Percentiles rank a stretch among this genome's conserved stretches.
phyloP scores from a whole-genome alignment of 2,329 filamentous ascomycete species.

The Aureobasidium lini region DNA sequence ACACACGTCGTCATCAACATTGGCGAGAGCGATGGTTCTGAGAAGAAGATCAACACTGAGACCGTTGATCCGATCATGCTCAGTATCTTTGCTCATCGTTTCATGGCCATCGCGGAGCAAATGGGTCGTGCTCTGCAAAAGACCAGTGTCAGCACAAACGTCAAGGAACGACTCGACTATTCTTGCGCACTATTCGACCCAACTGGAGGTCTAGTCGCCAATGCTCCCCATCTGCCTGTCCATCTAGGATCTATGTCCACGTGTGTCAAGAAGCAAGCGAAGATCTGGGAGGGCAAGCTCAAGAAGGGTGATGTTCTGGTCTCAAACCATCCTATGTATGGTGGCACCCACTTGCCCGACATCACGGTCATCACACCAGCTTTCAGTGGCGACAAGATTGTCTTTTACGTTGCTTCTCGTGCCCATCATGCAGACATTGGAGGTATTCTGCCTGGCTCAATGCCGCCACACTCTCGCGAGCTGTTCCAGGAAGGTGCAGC shows the following conservation, averaged over 20 bases:
- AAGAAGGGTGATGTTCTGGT: conserved; percentile 75
- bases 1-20: conserved; percentile 89
- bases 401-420: conserved; percentile 74
- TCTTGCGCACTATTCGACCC: conserved; percentile 76
- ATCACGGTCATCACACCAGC: conserved; percentile 76
- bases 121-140: conserved; percentile 76
- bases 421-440: conserved; percentile 82
- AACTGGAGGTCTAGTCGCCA: conserved; percentile 67
- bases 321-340: conserved; percentile 77
- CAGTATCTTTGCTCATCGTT: conserved; percentile 71
- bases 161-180: conserved; percentile 76
- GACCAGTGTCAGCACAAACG: conserved; percentile 71
- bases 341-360: conserved; percentile 76
- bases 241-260: conserved; percentile 83
- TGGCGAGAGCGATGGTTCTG: conserved; percentile 45
- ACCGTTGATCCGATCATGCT: conserved; percentile 69
- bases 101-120: conserved; percentile 81
- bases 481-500: conserved; percentile 50
- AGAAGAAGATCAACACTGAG: conserved; percentile 43
- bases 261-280: conserved; percentile 68
- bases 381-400: conserved; percentile 65
- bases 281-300: conserved; percentile 72
- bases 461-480: conserved; percentile 67
- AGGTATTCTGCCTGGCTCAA: conserved; percentile 72
- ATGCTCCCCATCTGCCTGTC: conserved; percentile 71